phyloP scores from a whole-genome alignment of 495 filamentous ascomycete genomes.

The Hypoxylon crocopeplum region DNA sequence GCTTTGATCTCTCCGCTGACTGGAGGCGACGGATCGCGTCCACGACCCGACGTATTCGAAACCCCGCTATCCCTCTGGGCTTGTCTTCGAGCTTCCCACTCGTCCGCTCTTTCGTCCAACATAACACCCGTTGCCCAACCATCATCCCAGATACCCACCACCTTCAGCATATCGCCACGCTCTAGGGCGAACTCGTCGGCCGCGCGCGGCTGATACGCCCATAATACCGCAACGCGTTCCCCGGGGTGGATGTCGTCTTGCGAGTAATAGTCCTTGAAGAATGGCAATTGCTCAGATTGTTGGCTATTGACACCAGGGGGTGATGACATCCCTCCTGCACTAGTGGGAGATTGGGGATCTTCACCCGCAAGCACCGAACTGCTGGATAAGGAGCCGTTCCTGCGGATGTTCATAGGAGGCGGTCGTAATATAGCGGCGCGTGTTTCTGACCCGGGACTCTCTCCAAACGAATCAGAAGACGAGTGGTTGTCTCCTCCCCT shows the following conservation, averaged over 20 bases:
- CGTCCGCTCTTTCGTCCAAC: slow-evolving; percentile 82
- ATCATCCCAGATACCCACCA: slow-evolving; percentile 99
- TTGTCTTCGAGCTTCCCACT: slow-evolving; percentile 79
- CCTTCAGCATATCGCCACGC: slow-evolving; percentile 97
- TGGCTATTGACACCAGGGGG: slow-evolving; percentile 83
- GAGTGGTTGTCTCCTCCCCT: slow-evolving; percentile 75
- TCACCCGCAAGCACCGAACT: slow-evolving; percentile 74
- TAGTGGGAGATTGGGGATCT: slow-evolving; percentile 78
- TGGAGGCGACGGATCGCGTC: slow-evolving; percentile 66
- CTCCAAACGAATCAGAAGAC: slow-evolving; percentile 79
- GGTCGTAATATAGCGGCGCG: slow-evolving; percentile 62
- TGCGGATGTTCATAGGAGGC: slow-evolving; percentile 64
- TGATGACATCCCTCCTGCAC: slow-evolving; percentile 78
- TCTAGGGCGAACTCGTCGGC: slow-evolving; percentile 93
- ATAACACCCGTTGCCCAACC: slow-evolving; percentile 97
- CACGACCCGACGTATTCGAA: slow-evolving; percentile 76
- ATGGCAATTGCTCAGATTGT: slow-evolving; percentile 91
- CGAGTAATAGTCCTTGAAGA: slow-evolving; percentile 99
- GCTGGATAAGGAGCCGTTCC: slow-evolving; percentile 90
- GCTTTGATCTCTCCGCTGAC: slow-evolving; percentile 91
- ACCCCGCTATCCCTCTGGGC: slow-evolving; percentile 91
- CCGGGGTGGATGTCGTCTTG: slow-evolving; percentile 93
- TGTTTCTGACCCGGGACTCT: slow-evolving; percentile 78
- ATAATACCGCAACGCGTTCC: slow-evolving; percentile 88
- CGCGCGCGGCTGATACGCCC: slow-evolving; percentile 95